These are phyloP conservation scores for Asterophora lycoperdoides DNA, from an alignment of 768 basidiomycete genomes.

Conservation along the genomic window DNA sequence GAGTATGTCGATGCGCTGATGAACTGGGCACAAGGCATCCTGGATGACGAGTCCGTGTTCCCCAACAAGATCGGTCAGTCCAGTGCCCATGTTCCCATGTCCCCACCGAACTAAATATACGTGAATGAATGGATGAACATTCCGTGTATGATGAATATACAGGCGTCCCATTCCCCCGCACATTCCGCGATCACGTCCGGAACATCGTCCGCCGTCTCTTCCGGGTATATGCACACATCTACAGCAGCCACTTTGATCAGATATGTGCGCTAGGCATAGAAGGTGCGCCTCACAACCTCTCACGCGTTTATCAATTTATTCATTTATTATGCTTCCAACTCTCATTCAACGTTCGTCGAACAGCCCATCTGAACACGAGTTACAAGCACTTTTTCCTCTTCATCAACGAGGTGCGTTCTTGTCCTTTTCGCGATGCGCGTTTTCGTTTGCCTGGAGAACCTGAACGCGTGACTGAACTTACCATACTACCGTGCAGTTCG, in stretches of 20 bases:
- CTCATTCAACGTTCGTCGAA: not conserved
- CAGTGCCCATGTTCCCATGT: slow-evolving; percentile 8
- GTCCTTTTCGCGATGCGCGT: no score
- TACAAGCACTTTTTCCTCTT: slow-evolving; percentile 98
- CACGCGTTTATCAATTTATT: no score
- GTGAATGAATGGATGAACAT: no score
- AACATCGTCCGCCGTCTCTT: slow-evolving; percentile 91
- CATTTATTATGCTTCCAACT: not conserved
- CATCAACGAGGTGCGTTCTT: slow-evolving; percentile 77
- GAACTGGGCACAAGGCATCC: slow-evolving; percentile 93
- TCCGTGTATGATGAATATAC: not conserved
- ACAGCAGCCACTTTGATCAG: slow-evolving; percentile 99
- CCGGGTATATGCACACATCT: slow-evolving; percentile 96
- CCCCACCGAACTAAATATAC: no score
- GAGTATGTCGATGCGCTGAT: slow-evolving; percentile 97
- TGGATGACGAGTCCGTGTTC: slow-evolving; percentile 91
- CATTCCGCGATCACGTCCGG: slow-evolving; percentile 86
- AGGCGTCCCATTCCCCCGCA: slow-evolving; percentile 90
- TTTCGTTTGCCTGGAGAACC: not conserved
- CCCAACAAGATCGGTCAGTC: slow-evolving; percentile 87
- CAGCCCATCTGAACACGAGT: slow-evolving; percentile 97
- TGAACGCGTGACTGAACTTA: slow-evolving; percentile 5
- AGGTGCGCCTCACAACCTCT: slow-evolving; percentile 47
- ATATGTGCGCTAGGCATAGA: slow-evolving; percentile 98
- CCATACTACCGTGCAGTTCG: slow-evolving; percentile 57